Evolutionary conservation across 306 rosid species (phyloP).

Genomic region (Crataegus laevigata): DNA sequence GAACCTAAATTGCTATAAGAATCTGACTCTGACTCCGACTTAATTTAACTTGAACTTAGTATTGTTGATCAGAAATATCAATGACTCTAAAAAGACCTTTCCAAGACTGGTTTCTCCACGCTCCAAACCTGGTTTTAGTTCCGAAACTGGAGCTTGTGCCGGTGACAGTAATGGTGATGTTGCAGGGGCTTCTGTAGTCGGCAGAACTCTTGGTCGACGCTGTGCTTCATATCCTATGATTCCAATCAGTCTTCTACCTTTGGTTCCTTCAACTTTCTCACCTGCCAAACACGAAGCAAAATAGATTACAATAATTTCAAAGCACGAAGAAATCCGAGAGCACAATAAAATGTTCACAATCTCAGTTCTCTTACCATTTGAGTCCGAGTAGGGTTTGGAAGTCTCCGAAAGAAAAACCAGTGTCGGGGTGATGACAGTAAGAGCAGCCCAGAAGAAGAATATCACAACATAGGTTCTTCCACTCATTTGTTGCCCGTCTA

Average conservation of each 20-base stretch:
- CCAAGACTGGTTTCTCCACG: conserved; percentile 8
- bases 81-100: conserved; percentile 18
- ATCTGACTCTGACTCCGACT: background rate
- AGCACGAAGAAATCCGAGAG: background rate
- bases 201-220: background rate
- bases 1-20: background rate
- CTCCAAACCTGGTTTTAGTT: background rate
- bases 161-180: conserved; percentile 19
- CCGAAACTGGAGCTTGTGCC: conserved; percentile 8
- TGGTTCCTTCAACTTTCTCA: conserved; percentile 23
- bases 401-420: conserved; percentile 60
- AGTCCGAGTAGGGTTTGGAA: conserved; percentile 34
- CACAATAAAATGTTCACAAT: background rate
- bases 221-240: conserved; percentile 21
- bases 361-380: conserved; percentile 19
- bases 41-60: background rate
- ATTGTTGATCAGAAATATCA: conserved; percentile 16
- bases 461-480: conserved; percentile 66
- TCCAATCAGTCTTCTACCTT: conserved; percentile 38
- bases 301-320: background rate
- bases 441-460: conserved; percentile 71
- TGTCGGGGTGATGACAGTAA: conserved; percentile 70
- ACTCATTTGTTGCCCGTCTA: conserved; percentile 37
- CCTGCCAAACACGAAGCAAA: conserved; percentile 34
- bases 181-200: background rate